A percentile compares a stretch with the other conserved stretches of the same genome.
Conservation (phyloP, 768 basidiomycete genomes). For the Trametes meyenii region DNA sequence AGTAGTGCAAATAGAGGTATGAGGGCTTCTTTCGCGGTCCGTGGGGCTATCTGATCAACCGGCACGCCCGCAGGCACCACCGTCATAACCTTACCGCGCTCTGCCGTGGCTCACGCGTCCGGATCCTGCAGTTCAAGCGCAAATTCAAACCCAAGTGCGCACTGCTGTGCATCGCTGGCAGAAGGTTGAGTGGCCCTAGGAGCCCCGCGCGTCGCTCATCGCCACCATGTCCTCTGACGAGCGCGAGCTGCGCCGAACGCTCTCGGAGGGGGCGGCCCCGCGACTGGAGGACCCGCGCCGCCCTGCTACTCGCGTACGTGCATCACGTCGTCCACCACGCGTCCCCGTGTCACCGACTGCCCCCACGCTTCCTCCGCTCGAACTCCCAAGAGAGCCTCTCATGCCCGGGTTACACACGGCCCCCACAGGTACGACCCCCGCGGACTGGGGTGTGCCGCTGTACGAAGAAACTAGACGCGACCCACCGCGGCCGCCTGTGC, state of each 20-base stretch:
- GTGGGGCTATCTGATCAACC: slow-evolving; percentile 16
- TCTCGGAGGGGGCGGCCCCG: slow-evolving; percentile 5
- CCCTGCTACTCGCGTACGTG: background rate
- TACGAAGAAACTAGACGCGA: slow-evolving; percentile 1
- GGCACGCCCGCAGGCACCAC: background rate
- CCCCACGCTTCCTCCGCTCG: slow-evolving; percentile 2
- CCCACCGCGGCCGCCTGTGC: background rate
- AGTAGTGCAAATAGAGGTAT: background rate
- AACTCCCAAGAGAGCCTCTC: slow-evolving; percentile 1
- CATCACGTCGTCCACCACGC: background rate
- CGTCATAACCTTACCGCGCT: background rate
- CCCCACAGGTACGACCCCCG: background rate
- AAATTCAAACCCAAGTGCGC: too few relatives aligned
- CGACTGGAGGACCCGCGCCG: background rate
- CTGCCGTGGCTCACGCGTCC: background rate
- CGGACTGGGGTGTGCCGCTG: slow-evolving; percentile 1
- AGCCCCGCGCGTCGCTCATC: too few relatives aligned
- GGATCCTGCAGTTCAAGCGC: too few relatives aligned
- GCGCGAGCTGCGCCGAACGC: slow-evolving; percentile 10
- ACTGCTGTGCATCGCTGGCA: too few relatives aligned
- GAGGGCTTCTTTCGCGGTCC: background rate
- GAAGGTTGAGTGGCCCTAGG: too few relatives aligned
- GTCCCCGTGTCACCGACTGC: background rate
- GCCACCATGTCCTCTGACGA: background rate
- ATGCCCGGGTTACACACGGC: background rate